phyloP scores from a whole-genome alignment of 345 rosid genomes.

The Turritis glabra region DNA sequence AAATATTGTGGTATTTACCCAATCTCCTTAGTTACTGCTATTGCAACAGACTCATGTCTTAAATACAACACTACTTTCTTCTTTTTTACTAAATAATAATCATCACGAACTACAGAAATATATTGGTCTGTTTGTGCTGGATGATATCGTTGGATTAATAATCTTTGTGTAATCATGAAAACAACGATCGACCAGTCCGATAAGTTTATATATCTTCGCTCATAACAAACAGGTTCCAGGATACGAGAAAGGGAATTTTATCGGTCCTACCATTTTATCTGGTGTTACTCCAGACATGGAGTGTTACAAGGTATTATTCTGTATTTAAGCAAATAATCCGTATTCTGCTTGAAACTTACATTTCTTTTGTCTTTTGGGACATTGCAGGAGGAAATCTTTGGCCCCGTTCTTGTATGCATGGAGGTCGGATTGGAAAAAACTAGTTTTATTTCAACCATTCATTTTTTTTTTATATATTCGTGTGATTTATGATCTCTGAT shows the following conservation, averaged over 20 bases:
- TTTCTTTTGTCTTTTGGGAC: background rate
- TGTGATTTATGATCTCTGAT: background rate
- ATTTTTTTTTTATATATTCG: too few species aligned
- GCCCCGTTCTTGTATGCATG: slow-evolving; percentile 97
- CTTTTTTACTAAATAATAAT: slow-evolving; percentile 1
- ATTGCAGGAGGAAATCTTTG: slow-evolving; percentile 96
- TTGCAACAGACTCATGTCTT: background rate
- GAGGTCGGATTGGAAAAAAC: slow-evolving; percentile 49
- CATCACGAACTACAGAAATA: background rate
- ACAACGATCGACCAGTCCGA: background rate
- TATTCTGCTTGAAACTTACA: background rate
- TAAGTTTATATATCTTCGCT: background rate
- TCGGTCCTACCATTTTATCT: slow-evolving; percentile 91
- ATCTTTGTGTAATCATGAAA: slow-evolving; percentile 1
- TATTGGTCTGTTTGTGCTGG: background rate
- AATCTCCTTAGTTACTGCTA: slow-evolving; percentile 7
- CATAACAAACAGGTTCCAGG: slow-evolving; percentile 74
- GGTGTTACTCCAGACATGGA: slow-evolving; percentile 90
- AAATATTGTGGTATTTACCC: slow-evolving; percentile 60
- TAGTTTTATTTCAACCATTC: background rate
- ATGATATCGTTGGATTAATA: background rate
- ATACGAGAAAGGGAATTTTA: slow-evolving; percentile 85
- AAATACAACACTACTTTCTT: background rate
- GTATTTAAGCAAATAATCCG: background rate
- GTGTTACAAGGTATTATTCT: slow-evolving; percentile 79